Evolutionary conservation across 2,329 filamentous ascomycete species (phyloP).

Genomic region (Cryphonectria carpinicola): DNA sequence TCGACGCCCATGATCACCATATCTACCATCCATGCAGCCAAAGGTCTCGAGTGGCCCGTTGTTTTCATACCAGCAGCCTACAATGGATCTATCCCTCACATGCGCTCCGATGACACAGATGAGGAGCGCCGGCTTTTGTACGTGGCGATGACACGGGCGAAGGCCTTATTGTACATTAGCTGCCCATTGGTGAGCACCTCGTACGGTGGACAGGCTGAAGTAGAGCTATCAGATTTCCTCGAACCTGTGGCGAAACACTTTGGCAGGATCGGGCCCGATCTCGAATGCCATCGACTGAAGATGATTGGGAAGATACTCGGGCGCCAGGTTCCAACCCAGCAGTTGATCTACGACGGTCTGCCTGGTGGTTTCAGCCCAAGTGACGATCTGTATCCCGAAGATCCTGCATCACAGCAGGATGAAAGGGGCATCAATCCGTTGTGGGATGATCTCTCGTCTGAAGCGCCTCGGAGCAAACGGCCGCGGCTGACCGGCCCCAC

Average conservation of each 20-base stretch:
- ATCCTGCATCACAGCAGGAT: conserved; percentile 48
- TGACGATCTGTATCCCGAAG: conserved; percentile 70
- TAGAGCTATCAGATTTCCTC: conserved; percentile 75
- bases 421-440: neutral
- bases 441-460: conserved; percentile 42
- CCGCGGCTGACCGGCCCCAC: conserved; percentile 36
- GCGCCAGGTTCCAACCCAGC: conserved; percentile 61
- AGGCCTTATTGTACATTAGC: conserved; percentile 84
- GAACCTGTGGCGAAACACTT: conserved; percentile 55
- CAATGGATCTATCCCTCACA: conserved; percentile 88
- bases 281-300: conserved; percentile 64
- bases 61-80: conserved; percentile 93
- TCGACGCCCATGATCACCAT: conserved; percentile 75
- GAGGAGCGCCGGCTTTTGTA: conserved; percentile 91
- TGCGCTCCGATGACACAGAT: conserved; percentile 79
- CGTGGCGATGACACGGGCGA: conserved; percentile 94
- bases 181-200: conserved; percentile 72
- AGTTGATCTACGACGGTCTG: conserved; percentile 57
- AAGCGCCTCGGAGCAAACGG: conserved; percentile 36
- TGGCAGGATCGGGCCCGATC: conserved; percentile 69
- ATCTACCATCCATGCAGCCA: conserved; percentile 94
- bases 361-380: conserved; percentile 60
- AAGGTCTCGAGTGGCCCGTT: conserved; percentile 94
- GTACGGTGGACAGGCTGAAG: conserved; percentile 55
- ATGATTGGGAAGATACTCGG: conserved; percentile 73